A percentile compares a stretch with the other conserved stretches of the same genome.
phyloP scores from a whole-genome alignment of 2,329 filamentous ascomycete species.

The Drechslerella coelobrocha region DNA sequence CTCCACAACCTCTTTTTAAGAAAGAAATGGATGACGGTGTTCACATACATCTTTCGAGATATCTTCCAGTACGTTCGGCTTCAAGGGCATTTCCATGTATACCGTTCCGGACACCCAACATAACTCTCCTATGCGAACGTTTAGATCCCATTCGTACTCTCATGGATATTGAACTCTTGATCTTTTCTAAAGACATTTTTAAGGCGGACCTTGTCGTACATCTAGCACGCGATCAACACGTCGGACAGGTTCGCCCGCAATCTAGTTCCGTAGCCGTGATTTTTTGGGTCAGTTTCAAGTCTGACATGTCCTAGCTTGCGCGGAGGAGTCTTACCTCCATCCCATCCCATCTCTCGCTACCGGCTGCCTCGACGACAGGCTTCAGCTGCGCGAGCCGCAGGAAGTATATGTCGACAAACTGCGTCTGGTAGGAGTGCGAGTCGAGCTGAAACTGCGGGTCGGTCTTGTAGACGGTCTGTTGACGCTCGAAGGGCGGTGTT shows the following conservation, averaged over 20 bases:
- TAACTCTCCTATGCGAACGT: constrained; percentile 63
- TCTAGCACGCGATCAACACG: constrained; percentile 88
- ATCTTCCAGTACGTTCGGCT: constrained; percentile 94
- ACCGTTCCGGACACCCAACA: constrained; percentile 96
- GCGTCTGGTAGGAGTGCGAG: constrained; percentile 81
- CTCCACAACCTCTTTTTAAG: neutral
- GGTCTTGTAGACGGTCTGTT: constrained; percentile 48
- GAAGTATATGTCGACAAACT: constrained; percentile 98
- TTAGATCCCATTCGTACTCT: constrained; percentile 4
- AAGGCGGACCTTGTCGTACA: constrained; percentile 73
- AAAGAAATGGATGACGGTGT: neutral
- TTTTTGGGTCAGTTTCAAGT: neutral
- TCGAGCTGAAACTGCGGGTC: constrained; percentile 55
- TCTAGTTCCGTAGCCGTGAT: constrained; percentile 58
- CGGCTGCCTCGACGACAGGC: constrained; percentile 77
- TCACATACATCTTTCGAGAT: constrained; percentile 81
- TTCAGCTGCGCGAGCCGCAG: constrained; percentile 86
- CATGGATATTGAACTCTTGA: neutral
- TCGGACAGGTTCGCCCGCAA: constrained; percentile 76
- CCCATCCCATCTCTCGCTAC: constrained; percentile 76
- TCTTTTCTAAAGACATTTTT: constrained; percentile 9
- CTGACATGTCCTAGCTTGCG: neutral
- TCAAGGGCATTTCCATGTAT: constrained; percentile 96
- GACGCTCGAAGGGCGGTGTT: constrained; percentile 32
- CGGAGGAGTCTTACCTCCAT: constrained; percentile 63